Conservation (phyloP, 2,329 filamentous ascomycete species). For the Aspergillus neotritici region DNA sequence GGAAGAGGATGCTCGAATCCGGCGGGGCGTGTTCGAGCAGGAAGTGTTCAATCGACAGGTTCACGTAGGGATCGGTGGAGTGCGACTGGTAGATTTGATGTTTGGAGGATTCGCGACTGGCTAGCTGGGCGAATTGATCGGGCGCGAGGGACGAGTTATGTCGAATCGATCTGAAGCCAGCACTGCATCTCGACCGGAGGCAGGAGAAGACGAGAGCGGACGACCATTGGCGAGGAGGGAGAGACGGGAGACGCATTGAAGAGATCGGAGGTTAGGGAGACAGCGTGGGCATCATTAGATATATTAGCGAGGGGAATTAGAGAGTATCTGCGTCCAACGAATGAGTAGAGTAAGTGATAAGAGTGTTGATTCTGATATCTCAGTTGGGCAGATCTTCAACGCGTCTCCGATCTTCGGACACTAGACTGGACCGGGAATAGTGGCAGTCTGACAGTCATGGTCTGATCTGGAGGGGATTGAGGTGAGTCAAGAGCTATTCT, state of each 20-base stretch:
- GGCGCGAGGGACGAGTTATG: slow-evolving; percentile 28
- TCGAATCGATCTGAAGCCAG: slow-evolving; percentile 9
- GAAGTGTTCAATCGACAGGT: slow-evolving; percentile 90
- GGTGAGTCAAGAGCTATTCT: no score
- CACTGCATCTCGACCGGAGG: slow-evolving; percentile 10
- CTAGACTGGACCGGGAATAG: slow-evolving; percentile 10
- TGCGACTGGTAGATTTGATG: slow-evolving; percentile 66
- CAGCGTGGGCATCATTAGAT: slow-evolving; percentile 3
- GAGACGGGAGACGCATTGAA: slow-evolving; percentile 24
- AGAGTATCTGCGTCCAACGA: not conserved
- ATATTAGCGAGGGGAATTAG: not conserved
- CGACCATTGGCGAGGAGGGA: slow-evolving; percentile 15
- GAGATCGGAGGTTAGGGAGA: slow-evolving; percentile 4
- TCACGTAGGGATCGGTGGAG: slow-evolving; percentile 71
- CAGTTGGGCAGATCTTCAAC: not conserved
- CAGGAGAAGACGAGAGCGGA: slow-evolving; percentile 12
- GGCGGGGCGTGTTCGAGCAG: slow-evolving; percentile 69
- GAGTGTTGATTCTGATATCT: not conserved
- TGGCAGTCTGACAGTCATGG: slow-evolving; percentile 2
- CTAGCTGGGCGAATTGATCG: slow-evolving; percentile 30
- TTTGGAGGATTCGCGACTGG: slow-evolving; percentile 28
- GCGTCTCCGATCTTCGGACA: slow-evolving; percentile 16
- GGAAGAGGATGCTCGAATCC: slow-evolving; percentile 71
- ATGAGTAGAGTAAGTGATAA: not conserved
- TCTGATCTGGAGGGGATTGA: no score